Base-by-base conservation (phyloP, 1,139 yeast genomes). In the Saccharomyces hybrid region DNA sequence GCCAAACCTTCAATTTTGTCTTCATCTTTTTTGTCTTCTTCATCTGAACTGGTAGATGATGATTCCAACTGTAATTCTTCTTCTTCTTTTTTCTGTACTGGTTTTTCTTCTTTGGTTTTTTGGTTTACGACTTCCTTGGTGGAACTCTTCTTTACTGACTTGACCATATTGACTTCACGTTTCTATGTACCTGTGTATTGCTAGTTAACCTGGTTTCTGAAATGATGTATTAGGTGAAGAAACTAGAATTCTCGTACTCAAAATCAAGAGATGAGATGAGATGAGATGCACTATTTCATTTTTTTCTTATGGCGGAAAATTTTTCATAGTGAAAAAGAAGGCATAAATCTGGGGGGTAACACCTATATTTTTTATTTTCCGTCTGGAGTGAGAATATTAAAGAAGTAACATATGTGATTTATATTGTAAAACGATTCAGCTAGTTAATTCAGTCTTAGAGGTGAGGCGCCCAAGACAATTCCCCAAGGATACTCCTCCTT, bases 1-100 rank as follows among this genome's bases (percentile, higher is more conserved):
- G 69, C 66, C 49, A 72, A 64, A 9, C 74, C 75, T 51, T 64
- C 75, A 28, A 70, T 57, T 13, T 68, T 67, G 41, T 63, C 62
- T 6, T 68, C 71, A 50, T 38, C 44, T 4, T 9, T 38, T 16
- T 38, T 13, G 6, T 38, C 25, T 9, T 38, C 44, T 16, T 38
- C 44, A 9, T 38, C 44, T 38, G 44, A 38, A 38, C 44, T 38
- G 25, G n/a, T 16, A 16, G 44, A 38, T 11, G 44, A 38, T 14
- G 30, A 28, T 13, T 31, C 13, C 16, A 38, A 34, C 23, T 20
- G 23, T 20, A 20, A 20, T 20, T 20, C 23, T 3, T 20, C 23
- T 3, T 20, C 23, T 28, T 46, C 42, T 41, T 27, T 48, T 52
- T 49, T 50, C 52, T 60, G 51, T 55, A 52, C 48, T 6, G 41